Evolutionary conservation across 768 basidiomycete genomes (phyloP), one percentile per base, ranked within the genome.

Genomic region (Rhodotorula sphaerocarpa): DNA sequence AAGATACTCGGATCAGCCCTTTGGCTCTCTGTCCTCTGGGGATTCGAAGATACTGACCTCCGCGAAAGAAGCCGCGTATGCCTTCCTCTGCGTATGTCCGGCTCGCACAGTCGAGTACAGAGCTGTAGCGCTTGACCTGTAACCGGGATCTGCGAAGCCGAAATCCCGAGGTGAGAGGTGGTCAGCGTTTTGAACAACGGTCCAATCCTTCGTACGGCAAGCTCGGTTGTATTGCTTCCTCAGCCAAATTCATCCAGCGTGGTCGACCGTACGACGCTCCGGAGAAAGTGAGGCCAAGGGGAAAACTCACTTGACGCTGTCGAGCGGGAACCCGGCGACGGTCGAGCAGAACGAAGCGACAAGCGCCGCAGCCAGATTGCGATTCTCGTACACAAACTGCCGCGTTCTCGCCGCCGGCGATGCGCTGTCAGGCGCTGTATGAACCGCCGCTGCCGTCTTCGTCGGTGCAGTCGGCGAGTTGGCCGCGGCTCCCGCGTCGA

Each of bases 251-350:
- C n/a, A n/a, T n/a, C n/a, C n/a, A n/a, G n/a, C n/a, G n/a, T n/a
- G n/a, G n/a, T n/a, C n/a, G n/a, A n/a, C n/a, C n/a, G n/a, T n/a
- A n/a, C n/a, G n/a, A n/a, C n/a, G n/a, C n/a, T n/a, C n/a, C n/a
- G 70, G 69, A 5, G 74, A 71, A 21, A 77, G 82, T 71, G n/a
- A n/a, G n/a, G n/a, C n/a, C n/a, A n/a, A n/a, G n/a, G n/a, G n/a
- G 79, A 81, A 31, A 84, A 57, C 93, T 83, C 12, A 92, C 78
- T 97, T 97, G 77, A 97, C 82, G 57, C 87, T 90, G 75, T 97
- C 93, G 78, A 96, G 79, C 84, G 92, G 71, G 57, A 66, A 70
- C 44, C 91, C 91, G 59, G 87, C 86, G 72, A 93, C 83, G 20
- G 92, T 95, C 50, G 90, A 91, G 68, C 91, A 82, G 75, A 91